These are phyloP conservation scores for Medicago ruthenica DNA, from an alignment of 306 rosid genomes.

Conservation along the genomic window DNA sequence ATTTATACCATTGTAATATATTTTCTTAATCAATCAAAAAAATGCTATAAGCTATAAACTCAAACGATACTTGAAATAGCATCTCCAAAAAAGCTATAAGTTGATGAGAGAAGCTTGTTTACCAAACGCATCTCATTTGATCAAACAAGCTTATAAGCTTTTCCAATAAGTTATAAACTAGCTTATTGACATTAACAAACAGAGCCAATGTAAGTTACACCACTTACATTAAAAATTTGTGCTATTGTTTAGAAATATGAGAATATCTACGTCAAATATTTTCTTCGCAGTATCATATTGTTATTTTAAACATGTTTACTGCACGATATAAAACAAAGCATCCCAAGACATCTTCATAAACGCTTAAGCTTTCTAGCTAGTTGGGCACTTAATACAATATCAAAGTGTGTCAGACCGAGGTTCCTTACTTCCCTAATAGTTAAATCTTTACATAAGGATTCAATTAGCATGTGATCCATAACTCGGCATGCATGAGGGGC, in stretches of 20 bases:
- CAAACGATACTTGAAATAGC: too few relatives aligned
- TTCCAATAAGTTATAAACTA: too few relatives aligned
- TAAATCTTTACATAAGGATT: neutral
- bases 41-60: too few relatives aligned
- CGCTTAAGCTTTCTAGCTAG: slow-evolving; percentile 17
- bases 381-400: slow-evolving; percentile 6
- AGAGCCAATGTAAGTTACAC: neutral
- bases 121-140: too few relatives aligned
- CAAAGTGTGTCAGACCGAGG: slow-evolving; percentile 9
- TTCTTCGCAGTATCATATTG: slow-evolving; percentile 16
- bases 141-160: too few relatives aligned
- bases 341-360: slow-evolving; percentile 21
- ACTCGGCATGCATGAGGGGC: neutral
- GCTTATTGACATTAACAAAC: too few relatives aligned
- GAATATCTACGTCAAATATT: neutral
- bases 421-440: slow-evolving; percentile 10
- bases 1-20: too few relatives aligned
- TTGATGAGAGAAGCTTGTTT: too few relatives aligned
- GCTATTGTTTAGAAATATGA: slow-evolving; percentile 8
- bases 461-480: slow-evolving; percentile 8
- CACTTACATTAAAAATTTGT: neutral
- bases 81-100: too few relatives aligned
- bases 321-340: slow-evolving; percentile 24
- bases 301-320: slow-evolving; percentile 16
- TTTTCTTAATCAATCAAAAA: too few relatives aligned